Conservation (phyloP, 495 filamentous ascomycete species). For the Aeminium ludgeri region DNA sequence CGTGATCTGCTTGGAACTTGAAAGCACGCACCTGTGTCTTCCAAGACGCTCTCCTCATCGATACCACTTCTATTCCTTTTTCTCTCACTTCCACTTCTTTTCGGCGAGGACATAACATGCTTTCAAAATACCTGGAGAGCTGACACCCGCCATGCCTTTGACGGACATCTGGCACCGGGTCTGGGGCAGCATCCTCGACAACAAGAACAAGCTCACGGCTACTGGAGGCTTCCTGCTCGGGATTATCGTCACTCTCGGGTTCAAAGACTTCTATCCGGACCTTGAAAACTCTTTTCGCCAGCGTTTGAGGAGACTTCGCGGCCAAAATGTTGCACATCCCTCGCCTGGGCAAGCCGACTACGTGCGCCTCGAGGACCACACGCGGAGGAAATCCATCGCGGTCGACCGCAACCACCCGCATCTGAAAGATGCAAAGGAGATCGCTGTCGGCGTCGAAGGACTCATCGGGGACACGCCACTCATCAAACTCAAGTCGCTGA, state of each 20-base stretch:
- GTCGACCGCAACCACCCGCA: neutral
- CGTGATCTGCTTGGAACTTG: too few species aligned
- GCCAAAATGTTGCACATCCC: conserved; percentile 6
- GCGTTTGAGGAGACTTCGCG: conserved; percentile 12
- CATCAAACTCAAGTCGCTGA: conserved; percentile 71
- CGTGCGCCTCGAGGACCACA: conserved; percentile 35
- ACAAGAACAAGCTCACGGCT: conserved; percentile 14
- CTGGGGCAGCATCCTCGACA: conserved; percentile 12
- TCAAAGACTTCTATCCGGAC: conserved; percentile 59
- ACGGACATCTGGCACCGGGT: conserved; percentile 4
- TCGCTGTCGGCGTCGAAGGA: conserved; percentile 64
- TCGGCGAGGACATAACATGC: too few species aligned
- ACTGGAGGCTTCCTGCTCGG: conserved; percentile 57
- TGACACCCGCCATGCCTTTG: neutral
- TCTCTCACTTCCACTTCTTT: too few species aligned
- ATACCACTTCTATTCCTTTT: too few species aligned
- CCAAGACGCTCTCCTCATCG: too few species aligned
- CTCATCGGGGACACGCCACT: conserved; percentile 91
- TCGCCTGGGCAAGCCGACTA: conserved; percentile 10
- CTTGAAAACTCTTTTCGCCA: conserved; percentile 45
- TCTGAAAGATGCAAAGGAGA: conserved; percentile 12
- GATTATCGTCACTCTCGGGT: conserved; percentile 50
- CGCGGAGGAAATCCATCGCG: conserved; percentile 2
- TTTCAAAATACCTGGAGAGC: too few species aligned
- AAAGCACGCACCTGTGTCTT: too few species aligned